phyloP scores from a whole-genome alignment of 805 yeast species.

The Jamesozyma jinghongensis region DNA sequence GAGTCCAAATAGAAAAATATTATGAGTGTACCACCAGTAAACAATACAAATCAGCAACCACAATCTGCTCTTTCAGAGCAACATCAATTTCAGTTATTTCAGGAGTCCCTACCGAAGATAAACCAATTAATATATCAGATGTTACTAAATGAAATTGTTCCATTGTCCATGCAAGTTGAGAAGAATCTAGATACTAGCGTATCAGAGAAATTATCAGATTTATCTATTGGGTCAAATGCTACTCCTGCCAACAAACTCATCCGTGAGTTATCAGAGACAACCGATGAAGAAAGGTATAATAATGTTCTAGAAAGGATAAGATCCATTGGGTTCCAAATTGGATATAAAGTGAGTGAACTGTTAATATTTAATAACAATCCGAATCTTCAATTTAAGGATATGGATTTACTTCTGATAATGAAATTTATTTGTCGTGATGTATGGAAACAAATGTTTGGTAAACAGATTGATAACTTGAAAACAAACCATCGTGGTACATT shows the following conservation, averaged over 20 bases:
- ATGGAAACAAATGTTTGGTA: constrained; percentile 72
- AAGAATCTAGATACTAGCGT: constrained; percentile 29
- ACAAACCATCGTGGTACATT: constrained; percentile 72
- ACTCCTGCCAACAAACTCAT: constrained; percentile 25
- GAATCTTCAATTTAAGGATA: constrained; percentile 38
- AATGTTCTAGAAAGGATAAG: constrained; percentile 56
- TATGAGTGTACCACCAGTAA: background rate
- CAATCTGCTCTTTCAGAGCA: constrained; percentile 16
- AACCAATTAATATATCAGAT: constrained; percentile 49
- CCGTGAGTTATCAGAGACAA: constrained; percentile 18
- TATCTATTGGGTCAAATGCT: background rate
- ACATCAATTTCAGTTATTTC: constrained; percentile 23
- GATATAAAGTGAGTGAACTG: constrained; percentile 47
- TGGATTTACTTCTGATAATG: constrained; percentile 72
- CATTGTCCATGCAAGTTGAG: constrained; percentile 58
- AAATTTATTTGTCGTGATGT: constrained; percentile 88
- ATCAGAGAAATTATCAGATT: background rate
- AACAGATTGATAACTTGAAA: constrained; percentile 84
- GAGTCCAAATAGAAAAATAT: background rate
- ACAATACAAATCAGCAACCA: constrained; percentile 7
- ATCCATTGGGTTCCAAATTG: constrained; percentile 60
- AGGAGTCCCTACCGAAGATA: constrained; percentile 35
- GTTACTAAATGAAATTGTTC: constrained; percentile 68
- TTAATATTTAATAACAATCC: constrained; percentile 40
- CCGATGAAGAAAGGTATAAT: constrained; percentile 32